Conservation (phyloP, 2,329 filamentous ascomycete species). For the Aspergillus fijiensis region DNA sequence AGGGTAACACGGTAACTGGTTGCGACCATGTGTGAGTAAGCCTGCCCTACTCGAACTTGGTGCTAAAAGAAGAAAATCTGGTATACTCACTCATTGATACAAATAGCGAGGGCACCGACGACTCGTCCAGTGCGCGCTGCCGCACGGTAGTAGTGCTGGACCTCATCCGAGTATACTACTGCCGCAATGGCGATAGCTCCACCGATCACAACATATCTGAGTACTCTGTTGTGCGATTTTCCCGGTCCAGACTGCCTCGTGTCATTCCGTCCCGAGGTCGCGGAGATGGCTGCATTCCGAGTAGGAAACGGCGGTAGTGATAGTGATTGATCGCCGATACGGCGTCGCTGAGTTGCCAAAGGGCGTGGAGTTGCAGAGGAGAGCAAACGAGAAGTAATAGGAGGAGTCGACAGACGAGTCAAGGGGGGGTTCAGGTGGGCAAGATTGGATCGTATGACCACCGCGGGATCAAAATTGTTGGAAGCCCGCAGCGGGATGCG, state of each 20-base stretch:
- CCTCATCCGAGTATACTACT: slow-evolving; percentile 61
- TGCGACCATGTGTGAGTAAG: slow-evolving; percentile 8
- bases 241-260: slow-evolving; percentile 13
- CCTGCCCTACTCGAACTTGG: no score
- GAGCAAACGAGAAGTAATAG: background rate
- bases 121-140: slow-evolving; percentile 78
- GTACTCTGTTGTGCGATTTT: slow-evolving; percentile 23
- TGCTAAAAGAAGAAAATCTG: background rate
- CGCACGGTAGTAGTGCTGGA: slow-evolving; percentile 73
- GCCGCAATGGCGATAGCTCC: slow-evolving; percentile 44
- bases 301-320: background rate
- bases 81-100: slow-evolving; percentile 77
- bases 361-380: background rate
- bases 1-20: slow-evolving; percentile 81
- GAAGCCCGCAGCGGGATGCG: slow-evolving; percentile 35
- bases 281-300: background rate
- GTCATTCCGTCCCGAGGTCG: slow-evolving; percentile 11
- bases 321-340: background rate
- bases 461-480: slow-evolving; percentile 29
- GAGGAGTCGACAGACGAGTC: background rate
- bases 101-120: slow-evolving; percentile 69
- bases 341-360: background rate
- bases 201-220: slow-evolving; percentile 36
- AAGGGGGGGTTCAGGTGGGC: slow-evolving; percentile 15
- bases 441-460: slow-evolving; percentile 27